Conservation (phyloP, 139 green algal genomes). For the Chlorella sp. region DNA sequence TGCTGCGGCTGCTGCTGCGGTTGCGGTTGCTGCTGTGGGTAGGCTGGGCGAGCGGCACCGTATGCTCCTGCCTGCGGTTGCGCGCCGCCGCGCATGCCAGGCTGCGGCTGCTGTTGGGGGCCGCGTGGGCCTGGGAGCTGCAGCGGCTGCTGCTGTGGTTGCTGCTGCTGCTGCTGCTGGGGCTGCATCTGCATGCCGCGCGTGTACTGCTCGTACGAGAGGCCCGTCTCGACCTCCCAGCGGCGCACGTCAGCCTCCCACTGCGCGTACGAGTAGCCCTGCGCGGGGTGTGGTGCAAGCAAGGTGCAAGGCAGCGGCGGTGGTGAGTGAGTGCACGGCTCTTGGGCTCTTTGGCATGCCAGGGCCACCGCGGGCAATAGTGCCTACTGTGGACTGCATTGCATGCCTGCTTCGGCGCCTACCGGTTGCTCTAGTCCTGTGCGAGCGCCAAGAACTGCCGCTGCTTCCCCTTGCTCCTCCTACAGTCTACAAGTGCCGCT, state of each 20-base stretch:
- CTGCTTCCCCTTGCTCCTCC: too few species aligned
- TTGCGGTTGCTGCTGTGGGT: slow-evolving; percentile 4
- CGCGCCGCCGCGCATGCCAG: too few species aligned
- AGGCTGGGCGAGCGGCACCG: background rate
- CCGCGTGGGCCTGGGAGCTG: background rate
- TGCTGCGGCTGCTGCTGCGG: background rate
- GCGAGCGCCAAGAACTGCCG: too few species aligned
- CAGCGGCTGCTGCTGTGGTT: background rate
- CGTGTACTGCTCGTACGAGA: slow-evolving; percentile 28
- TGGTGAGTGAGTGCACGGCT: too few species aligned
- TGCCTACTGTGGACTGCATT: too few species aligned
- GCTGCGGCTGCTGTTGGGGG: background rate
- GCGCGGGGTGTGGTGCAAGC: background rate
- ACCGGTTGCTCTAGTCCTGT: too few species aligned
- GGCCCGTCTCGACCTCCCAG: slow-evolving; percentile 49
- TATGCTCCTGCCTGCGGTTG: too few species aligned
- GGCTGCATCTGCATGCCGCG: background rate
- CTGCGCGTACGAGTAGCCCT: slow-evolving; percentile 33
- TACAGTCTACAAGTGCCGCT: too few species aligned
- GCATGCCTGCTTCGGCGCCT: too few species aligned
- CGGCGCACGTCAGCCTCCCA: slow-evolving; percentile 41
- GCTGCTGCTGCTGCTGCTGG: slow-evolving; percentile 3
- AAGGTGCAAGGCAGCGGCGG: too few species aligned
- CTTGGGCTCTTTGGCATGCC: too few species aligned
- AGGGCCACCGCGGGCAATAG: too few species aligned